Evolutionary conservation across 768 basidiomycete genomes (phyloP).

Genomic region (Lactarius hatsudake): DNA sequence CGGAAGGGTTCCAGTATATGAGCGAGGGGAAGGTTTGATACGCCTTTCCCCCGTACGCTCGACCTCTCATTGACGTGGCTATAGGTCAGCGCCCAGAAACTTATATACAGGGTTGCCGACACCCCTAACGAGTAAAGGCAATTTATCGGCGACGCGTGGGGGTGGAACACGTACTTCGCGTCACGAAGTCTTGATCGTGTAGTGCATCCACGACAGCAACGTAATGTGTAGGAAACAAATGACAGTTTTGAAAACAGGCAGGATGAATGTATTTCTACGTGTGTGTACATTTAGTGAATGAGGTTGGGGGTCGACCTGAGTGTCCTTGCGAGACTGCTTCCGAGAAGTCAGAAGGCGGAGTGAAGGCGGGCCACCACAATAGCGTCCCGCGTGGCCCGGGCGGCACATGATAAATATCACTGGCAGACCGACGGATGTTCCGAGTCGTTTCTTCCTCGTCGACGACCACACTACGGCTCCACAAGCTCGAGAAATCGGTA

Average conservation of each 20-base stretch:
- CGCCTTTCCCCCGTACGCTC: too few relatives aligned
- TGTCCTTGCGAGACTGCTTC: not conserved
- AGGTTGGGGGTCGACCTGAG: not conserved
- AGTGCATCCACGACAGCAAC: not conserved
- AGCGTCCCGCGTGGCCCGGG: too few relatives aligned
- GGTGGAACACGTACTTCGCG: not conserved
- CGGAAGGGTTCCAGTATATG: slow-evolving; percentile 23
- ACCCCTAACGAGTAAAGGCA: slow-evolving; percentile 14
- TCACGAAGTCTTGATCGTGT: not conserved
- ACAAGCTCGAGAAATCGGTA: not conserved
- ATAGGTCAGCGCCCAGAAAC: slow-evolving; percentile 24
- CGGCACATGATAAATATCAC: too few relatives aligned
- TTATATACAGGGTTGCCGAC: slow-evolving; percentile 20
- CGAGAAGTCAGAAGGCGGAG: too few relatives aligned
- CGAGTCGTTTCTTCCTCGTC: not conserved
- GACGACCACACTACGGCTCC: not conserved
- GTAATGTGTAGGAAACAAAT: not conserved
- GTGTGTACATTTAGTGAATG: not conserved
- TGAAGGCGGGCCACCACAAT: too few relatives aligned
- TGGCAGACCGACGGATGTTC: not conserved
- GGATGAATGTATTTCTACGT: not conserved
- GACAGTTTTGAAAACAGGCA: not conserved
- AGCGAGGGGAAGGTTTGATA: slow-evolving; percentile 21
- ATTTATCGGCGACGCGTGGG: not conserved
- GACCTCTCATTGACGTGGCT: not conserved